Conservation (phyloP, 805 yeast genomes). For the Metschnikowia gelsemii region DNA sequence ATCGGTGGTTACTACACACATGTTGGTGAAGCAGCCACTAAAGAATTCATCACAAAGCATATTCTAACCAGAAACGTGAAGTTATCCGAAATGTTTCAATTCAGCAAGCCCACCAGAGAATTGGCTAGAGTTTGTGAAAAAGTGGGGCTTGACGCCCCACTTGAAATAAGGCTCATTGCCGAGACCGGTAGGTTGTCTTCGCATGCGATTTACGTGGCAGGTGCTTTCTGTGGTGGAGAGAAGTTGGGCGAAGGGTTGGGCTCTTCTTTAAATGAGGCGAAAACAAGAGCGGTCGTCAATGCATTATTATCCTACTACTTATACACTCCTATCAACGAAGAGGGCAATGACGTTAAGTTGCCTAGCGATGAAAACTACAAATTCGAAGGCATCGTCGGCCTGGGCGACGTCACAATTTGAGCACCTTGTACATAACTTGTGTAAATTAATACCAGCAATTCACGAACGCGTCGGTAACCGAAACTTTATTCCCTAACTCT, state of each 20-base stretch:
- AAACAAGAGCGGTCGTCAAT: conserved; percentile 86
- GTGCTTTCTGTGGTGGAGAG: conserved; percentile 79
- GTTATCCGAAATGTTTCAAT: conserved; percentile 69
- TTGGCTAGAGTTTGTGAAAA: conserved; percentile 73
- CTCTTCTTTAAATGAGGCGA: conserved; percentile 83
- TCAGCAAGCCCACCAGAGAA: conserved; percentile 84
- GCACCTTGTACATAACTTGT: conserved; percentile 19
- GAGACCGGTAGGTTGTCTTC: conserved; percentile 90
- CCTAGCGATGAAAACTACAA: conserved; percentile 58
- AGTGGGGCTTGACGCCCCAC: conserved; percentile 70
- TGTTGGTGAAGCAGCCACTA: conserved; percentile 61
- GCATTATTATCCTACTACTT: conserved; percentile 91
- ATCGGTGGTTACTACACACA: conserved; percentile 82
- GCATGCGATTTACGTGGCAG: conserved; percentile 86
- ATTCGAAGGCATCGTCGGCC: conserved; percentile 42
- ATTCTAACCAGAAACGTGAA: conserved; percentile 82
- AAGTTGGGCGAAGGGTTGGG: conserved; percentile 95
- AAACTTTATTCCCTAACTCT: not conserved
- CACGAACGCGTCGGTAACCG: conserved; percentile 4
- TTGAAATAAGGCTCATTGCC: conserved; percentile 72
- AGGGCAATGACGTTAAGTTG: conserved; percentile 43
- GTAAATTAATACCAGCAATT: conserved; percentile 12
- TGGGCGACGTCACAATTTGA: conserved; percentile 46
- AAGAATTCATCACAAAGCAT: conserved; percentile 68
- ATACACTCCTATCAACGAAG: conserved; percentile 68